Evolutionary conservation across 129 eudicot species (phyloP).

Genomic region (Glebionis coronaria): DNA sequence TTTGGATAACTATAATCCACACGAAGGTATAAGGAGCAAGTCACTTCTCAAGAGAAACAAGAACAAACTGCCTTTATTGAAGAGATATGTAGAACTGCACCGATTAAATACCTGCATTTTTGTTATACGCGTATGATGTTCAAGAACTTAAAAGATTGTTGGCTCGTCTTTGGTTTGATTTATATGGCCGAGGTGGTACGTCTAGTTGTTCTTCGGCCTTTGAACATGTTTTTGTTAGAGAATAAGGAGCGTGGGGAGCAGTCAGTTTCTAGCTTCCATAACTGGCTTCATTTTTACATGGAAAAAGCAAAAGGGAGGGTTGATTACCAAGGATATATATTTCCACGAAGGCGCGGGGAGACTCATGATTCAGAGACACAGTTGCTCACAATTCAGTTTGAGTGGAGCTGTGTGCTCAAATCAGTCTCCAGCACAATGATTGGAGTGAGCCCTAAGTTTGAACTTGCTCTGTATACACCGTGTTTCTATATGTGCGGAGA

Average conservation of each 20-base stretch:
- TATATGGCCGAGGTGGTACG: slow-evolving; percentile 89
- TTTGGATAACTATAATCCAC: slow-evolving; percentile 90
- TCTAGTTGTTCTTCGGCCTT: slow-evolving; percentile 88
- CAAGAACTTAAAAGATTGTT: slow-evolving; percentile 61
- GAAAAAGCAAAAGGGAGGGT: slow-evolving; percentile 97
- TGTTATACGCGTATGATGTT: slow-evolving; percentile 42
- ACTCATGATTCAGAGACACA: slow-evolving; percentile 82
- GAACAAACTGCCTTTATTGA: too few species aligned
- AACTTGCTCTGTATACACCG: too few species aligned
- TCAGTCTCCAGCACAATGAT: slow-evolving; percentile 82
- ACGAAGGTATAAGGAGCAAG: too few species aligned
- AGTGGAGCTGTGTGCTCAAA: slow-evolving; percentile 94
- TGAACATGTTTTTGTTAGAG: slow-evolving; percentile 96
- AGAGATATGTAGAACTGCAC: too few species aligned
- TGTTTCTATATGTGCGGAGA: slow-evolving; percentile 79
- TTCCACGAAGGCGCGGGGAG: slow-evolving; percentile 86
- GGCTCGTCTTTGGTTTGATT: slow-evolving; percentile 80
- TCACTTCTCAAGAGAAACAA: too few species aligned
- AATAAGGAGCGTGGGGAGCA: slow-evolving; percentile 71
- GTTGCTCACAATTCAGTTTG: too few species aligned
- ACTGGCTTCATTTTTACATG: too few species aligned
- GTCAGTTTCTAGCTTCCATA: slow-evolving; percentile 93
- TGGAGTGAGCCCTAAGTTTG: too few species aligned
- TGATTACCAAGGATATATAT: slow-evolving; percentile 91
- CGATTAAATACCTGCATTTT: slow-evolving; percentile 63